Evolutionary conservation across 352 stramenopile genomes (phyloP).

Genomic region (Pythium sukuiense): DNA sequence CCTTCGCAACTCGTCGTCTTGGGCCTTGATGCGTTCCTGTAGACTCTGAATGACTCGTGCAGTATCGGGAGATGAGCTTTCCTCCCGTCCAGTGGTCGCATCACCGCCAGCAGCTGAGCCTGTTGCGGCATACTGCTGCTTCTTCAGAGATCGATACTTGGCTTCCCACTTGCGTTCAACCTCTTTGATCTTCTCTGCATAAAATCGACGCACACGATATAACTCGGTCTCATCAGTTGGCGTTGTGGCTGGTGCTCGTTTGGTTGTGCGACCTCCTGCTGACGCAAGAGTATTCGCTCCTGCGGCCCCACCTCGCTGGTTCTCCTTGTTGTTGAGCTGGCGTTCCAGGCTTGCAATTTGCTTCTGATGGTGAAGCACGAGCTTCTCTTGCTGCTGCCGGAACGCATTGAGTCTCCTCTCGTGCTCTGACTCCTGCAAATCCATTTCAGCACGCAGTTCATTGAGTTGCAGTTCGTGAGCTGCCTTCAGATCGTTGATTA

Average conservation of each 20-base stretch:
- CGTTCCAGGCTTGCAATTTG: constrained; percentile 57
- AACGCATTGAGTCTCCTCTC: constrained; percentile 68
- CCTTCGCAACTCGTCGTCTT: constrained; percentile 27
- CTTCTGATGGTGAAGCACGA: constrained; percentile 70
- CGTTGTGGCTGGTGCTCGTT: constrained; percentile 4
- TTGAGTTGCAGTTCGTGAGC: constrained; percentile 43
- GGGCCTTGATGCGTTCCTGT: constrained; percentile 18
- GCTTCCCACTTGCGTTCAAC: constrained; percentile 72
- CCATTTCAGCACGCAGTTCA: constrained; percentile 47
- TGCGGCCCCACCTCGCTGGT: constrained; percentile 2
- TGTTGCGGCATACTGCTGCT: constrained; percentile 32
- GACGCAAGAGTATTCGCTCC: neutral
- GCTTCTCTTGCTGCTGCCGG: constrained; percentile 77
- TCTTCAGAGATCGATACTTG: constrained; percentile 61
- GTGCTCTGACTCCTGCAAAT: constrained; percentile 44
- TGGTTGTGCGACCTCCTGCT: neutral
- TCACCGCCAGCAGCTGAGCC: neutral
- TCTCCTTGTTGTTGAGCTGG: constrained; percentile 30
- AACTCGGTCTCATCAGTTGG: constrained; percentile 36
- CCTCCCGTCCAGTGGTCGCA: neutral
- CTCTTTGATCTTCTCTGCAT: constrained; percentile 74
- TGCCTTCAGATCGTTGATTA: constrained; percentile 36
- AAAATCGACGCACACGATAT: constrained; percentile 65
- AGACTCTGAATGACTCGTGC: constrained; percentile 20
- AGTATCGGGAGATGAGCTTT: constrained; percentile 9